Base-by-base conservation (phyloP, 805 yeast species). In the Metschnikowia continentalis region DNA sequence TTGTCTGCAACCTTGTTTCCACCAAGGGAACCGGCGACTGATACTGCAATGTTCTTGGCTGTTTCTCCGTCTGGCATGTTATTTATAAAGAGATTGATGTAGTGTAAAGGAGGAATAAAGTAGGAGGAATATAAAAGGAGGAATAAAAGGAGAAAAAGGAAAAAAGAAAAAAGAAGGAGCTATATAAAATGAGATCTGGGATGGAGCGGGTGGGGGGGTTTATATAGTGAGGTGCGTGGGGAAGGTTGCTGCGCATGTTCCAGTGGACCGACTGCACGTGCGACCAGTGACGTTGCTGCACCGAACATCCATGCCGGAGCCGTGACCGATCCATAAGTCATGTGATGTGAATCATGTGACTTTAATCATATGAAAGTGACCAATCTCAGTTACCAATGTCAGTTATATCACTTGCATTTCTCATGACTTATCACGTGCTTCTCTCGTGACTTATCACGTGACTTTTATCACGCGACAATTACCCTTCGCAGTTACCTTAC, bases 1-100 rank as follows among this genome's bases (percentile, higher is more conserved):
- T 60, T 62, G 50, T 70, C 72, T 17, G 75, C 75, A 6, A 67
- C 65, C 58, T 68, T 68, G 58, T 65, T 67, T n/a, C 71, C 75
- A 5, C 65, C 72, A 17, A 70, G n/a, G n/a, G 72, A 68, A 4
- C 75, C 75, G 4, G 64, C 72, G 35, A 70, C 69, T 3, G 68
- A 61, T 19, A 65, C 70, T 6, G 67, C 72, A 47, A 70, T 68
- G 58, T 67, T 60, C 54, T 70, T 70, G 44, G 56, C 67, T 20
- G 63, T 60, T 45, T 65, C 48, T 37, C 35, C 43, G 49, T 38
- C 38, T n/a, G 49, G 42, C 42, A 46, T 46, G 40, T 6, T 43
- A 11, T 5, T 6, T 22, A 8, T 8, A 8, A 23, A 7, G 30
- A 23, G 10, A 23, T 23, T 23, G 30, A 8, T 6, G 8, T 23